Conservation (phyloP, 306 rosid genomes). For the Urtica urens region DNA sequence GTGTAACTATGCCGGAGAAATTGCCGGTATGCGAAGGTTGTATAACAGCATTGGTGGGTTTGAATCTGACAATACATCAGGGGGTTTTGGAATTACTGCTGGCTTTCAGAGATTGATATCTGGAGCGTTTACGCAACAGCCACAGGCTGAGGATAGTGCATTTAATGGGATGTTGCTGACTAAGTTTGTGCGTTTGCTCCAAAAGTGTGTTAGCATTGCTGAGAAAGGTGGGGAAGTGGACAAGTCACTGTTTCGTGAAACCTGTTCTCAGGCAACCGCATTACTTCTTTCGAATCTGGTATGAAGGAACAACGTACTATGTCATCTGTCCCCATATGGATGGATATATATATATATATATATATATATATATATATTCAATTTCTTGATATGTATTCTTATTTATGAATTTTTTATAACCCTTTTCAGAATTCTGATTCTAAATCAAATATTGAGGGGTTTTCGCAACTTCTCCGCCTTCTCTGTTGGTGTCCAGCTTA, state of each 20-base stretch:
- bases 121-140: conserved; percentile 76
- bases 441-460: conserved; percentile 77
- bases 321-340: neutral
- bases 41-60: conserved; percentile 96
- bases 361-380: too few relatives aligned
- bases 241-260: conserved; percentile 80
- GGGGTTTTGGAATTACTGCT: conserved; percentile 66
- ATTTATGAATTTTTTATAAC: conserved; percentile 18
- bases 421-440: conserved; percentile 73
- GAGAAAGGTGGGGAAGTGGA: conserved; percentile 86
- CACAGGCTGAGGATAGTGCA: conserved; percentile 68
- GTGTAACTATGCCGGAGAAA: conserved; percentile 97
- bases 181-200: conserved; percentile 84
- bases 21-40: conserved; percentile 97
- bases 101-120: conserved; percentile 94
- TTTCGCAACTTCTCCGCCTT: conserved; percentile 96
- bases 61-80: conserved; percentile 44
- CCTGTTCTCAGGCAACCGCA: conserved; percentile 97
- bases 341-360: too few relatives aligned
- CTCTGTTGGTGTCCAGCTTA: conserved; percentile 99
- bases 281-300: conserved; percentile 92
- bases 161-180: conserved; percentile 77
- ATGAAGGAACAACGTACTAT: conserved; percentile 11
- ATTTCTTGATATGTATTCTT: conserved; percentile 1
- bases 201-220: conserved; percentile 76